These are phyloP conservation scores for Xylaria sp. DNA, from an alignment of 2,329 filamentous ascomycete genomes.

Conservation along the genomic window DNA sequence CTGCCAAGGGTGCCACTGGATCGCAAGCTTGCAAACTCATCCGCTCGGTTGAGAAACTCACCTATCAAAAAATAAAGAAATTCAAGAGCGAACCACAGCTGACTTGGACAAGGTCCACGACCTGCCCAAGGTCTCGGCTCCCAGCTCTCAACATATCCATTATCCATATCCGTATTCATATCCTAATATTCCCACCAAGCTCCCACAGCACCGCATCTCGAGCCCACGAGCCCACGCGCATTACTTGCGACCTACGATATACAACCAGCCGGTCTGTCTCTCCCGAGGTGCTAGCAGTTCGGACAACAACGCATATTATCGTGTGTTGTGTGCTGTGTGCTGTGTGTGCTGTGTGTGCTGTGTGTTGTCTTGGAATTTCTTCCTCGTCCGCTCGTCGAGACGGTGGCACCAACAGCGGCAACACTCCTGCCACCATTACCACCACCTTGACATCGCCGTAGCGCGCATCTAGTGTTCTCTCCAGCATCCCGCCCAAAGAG, in stretches of 20 bases:
- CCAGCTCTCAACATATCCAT: slow-evolving; percentile 26
- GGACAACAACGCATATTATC: neutral
- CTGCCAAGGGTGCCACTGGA: slow-evolving; percentile 28
- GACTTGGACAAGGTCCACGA: slow-evolving; percentile 8
- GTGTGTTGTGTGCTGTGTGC: neutral
- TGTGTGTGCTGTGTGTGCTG: neutral
- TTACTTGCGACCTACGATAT: neutral
- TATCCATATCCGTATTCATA: slow-evolving; percentile 25
- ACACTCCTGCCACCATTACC: slow-evolving; percentile 10
- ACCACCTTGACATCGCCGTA: neutral
- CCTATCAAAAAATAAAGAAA: slow-evolving; percentile 24
- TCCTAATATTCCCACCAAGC: slow-evolving; percentile 10
- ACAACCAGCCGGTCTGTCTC: neutral
- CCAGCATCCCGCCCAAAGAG: neutral
- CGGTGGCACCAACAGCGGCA: slow-evolving; percentile 2
- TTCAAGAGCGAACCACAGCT: slow-evolving; percentile 18
- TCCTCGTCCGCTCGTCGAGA: neutral
- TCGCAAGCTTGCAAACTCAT: slow-evolving; percentile 26
- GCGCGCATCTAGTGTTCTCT: neutral
- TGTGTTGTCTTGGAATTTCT: neutral
- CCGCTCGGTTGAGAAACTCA: slow-evolving; percentile 15
- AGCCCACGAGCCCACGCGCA: slow-evolving; percentile 1
- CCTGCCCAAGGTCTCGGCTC: slow-evolving; percentile 28
- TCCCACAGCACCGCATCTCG: slow-evolving; percentile 4
- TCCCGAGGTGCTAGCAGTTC: slow-evolving; percentile 2